These are phyloP conservation scores for Calonectria pseudoreteaudii DNA, from an alignment of 2,329 filamentous ascomycete species.

Conservation along the genomic window DNA sequence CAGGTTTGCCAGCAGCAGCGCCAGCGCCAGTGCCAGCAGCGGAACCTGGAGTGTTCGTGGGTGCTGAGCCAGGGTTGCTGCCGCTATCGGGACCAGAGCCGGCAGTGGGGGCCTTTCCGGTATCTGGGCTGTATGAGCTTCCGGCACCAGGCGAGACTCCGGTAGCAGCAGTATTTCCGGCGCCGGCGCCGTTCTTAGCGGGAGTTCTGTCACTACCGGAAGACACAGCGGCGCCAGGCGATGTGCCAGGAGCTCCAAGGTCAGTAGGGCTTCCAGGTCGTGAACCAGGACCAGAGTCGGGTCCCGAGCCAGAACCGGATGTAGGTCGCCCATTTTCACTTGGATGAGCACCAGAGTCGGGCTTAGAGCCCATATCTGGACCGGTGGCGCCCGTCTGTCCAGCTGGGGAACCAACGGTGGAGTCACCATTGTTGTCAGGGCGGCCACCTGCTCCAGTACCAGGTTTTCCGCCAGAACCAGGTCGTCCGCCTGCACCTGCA, in stretches of 20 bases:
- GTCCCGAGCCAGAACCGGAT: background rate
- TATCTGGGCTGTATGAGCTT: no score
- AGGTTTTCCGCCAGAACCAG: background rate
- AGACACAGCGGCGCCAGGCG: no score
- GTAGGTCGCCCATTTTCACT: background rate
- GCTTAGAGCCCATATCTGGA: no score
- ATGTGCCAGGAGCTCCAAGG: no score
- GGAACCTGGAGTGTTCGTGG: background rate
- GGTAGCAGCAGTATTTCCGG: background rate
- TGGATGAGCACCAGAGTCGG: no score
- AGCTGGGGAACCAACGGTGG: background rate
- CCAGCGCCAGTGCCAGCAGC: slow-evolving; percentile 31
- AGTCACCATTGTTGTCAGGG: background rate
- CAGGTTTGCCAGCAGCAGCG: background rate
- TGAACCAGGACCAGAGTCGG: background rate
- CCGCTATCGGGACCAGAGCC: background rate
- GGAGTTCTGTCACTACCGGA: background rate
- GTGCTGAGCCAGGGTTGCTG: slow-evolving; percentile 19
- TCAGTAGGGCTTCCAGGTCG: background rate
- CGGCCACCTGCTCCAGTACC: background rate
- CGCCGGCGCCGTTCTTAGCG: background rate
- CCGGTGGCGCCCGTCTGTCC: no score
- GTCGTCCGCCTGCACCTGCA: background rate
- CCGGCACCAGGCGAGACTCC: background rate
- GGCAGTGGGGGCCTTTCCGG: background rate